Base-by-base conservation (phyloP, 2,329 filamentous ascomycete species). In the Calonectria fujianensis region DNA sequence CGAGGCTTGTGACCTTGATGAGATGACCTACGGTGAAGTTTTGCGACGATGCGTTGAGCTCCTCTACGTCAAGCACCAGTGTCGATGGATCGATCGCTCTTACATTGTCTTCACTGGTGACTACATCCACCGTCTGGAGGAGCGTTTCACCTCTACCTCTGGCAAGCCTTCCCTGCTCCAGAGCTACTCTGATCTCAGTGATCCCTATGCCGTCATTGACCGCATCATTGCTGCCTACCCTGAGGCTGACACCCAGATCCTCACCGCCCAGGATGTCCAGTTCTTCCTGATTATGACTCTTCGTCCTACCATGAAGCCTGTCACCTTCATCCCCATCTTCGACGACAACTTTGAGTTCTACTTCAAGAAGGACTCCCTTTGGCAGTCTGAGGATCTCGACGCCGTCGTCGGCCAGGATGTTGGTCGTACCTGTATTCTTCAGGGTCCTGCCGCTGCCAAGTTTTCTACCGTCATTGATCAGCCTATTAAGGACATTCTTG, bases 311-410 rank as follows among this genome's bases (percentile, higher is more conserved):
- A 97, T 99, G 89, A 99, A 99, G 90, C 97, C 97, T 3, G 95
- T 97, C 35, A 97, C 96, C 0, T 99, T 99, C 84, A 96, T 99
- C 37, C 97, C 97, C 7, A 90, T 94, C n/a, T 90, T 99, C 29
- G 97, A 99, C 81, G 96, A 98, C 77, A 98, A 96, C 84, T 99
- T 99, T 79, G 97, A 99, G 84, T 98, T 97, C 87, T 99, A 95
- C 89, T 99, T 99, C 93, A 99, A 99, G 93, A 99, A 99, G 89
- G 97, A 99, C 85, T 99, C 97, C 1, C 91, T 99, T 10, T 99
- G 97, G 97, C 97, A 99, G 87, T 98, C 97, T 1, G 97, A 99
- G 86, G 97, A 99, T 82, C 90, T 99, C 14, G 96, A 97, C 82
- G 97, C 97, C 69, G 96, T 99, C 73, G 96, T 98, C 75, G 96